Base-by-base conservation (phyloP, 345 rosid species). In the Gossypium bickii region DNA sequence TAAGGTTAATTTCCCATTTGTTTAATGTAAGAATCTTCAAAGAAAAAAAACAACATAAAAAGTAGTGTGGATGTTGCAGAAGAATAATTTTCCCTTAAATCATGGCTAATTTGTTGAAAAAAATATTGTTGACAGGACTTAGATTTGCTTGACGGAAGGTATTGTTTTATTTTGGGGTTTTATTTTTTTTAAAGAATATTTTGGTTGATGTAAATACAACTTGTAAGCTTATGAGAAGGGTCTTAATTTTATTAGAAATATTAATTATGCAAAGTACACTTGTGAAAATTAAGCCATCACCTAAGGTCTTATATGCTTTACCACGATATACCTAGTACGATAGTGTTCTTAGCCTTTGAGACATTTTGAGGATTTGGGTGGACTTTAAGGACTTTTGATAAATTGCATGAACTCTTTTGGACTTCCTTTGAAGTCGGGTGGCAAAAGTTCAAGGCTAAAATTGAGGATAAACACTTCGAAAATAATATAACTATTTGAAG, bases 131-230 rank as follows among this genome's bases (percentile, higher is more conserved):
- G 7, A 5, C 1, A 5, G 1, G 41, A 6, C 1, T 34, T 34
- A 5, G 6, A 7, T 34, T 5, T 5, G 7, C 1, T 34, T 1
- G 0, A 34, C 1, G 1, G 41, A 5, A 34, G 7, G 41, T 34
- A 4, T 5, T 34, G 1, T 1, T 34, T 34, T 34, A 34, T 34
- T 34, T 34, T 0, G 7, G 1, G 1, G 41, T 5, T 34, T 34
- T 34, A 5, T 5, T 34, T 34, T 0, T 29, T 5, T 34, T 5
- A 34, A 34, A 0, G 41, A 34, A 5, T 34, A 1, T 5, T 34
- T 34, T 5, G 0, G 0, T 34, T 34, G 7, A 5, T 5, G 1
- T 34, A 29, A 0, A 34, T 34, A 34, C 0, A 0, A 34, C 1
- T 29, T 0, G 6, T 4, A 34, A 34, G 0, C 1, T 34, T 34